Evolutionary conservation across 805 yeast genomes (phyloP).

Genomic region (Nakazawaea wickerhamii): DNA sequence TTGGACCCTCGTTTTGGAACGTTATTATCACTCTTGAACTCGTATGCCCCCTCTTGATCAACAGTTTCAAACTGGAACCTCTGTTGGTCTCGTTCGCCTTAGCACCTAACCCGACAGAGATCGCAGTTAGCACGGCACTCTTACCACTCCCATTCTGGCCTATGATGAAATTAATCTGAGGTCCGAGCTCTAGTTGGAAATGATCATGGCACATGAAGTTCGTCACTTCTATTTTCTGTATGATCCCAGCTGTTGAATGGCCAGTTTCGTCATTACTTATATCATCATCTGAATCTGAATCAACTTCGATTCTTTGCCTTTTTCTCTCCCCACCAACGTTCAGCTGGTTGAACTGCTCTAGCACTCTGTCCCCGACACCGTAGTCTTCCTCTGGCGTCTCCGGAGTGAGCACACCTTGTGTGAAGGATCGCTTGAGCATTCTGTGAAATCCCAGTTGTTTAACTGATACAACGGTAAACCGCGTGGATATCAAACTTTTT

Average conservation of each 20-base stretch:
- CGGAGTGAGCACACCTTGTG: slow-evolving; percentile 3
- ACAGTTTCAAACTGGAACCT: slow-evolving; percentile 61
- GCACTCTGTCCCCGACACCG: slow-evolving; percentile 4
- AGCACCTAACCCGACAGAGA: slow-evolving; percentile 83
- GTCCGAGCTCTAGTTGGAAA: slow-evolving; percentile 70
- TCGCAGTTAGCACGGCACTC: slow-evolving; percentile 81
- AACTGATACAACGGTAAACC: no score
- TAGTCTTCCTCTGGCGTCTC: slow-evolving; percentile 3
- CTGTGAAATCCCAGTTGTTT: no score
- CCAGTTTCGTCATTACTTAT: not conserved
- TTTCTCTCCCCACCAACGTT: not conserved
- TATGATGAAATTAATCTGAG: slow-evolving; percentile 76
- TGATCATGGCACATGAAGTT: slow-evolving; percentile 91
- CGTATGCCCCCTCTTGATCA: slow-evolving; percentile 72
- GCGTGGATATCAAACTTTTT: no score
- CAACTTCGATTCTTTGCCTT: slow-evolving; percentile 7
- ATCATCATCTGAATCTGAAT: slow-evolving; percentile 2
- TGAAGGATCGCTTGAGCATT: not conserved
- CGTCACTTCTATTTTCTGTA: slow-evolving; percentile 53
- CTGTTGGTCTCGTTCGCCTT: slow-evolving; percentile 84
- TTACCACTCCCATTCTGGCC: slow-evolving; percentile 94
- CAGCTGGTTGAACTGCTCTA: slow-evolving; percentile 9
- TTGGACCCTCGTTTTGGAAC: slow-evolving; percentile 59
- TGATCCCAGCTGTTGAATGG: slow-evolving; percentile 57
- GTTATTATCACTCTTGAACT: slow-evolving; percentile 64